Evolutionary conservation across 2,329 filamentous ascomycete genomes (phyloP), one percentile per base, ranked within the genome.

Genomic region (Fusarium vanettenii): DNA sequence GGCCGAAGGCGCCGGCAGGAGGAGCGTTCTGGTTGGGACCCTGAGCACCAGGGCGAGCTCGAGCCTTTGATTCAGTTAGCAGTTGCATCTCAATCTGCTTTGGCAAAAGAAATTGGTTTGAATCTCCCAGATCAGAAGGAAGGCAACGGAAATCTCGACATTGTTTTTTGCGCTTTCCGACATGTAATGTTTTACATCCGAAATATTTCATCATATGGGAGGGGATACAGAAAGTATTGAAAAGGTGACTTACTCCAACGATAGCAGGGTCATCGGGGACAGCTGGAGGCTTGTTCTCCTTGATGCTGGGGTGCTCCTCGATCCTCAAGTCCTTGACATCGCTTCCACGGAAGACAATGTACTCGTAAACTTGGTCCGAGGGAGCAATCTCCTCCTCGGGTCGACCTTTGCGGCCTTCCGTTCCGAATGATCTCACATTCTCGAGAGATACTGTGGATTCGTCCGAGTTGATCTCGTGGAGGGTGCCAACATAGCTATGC

Each of bases 61-160:
- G 83, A 86, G 75, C 85, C 87, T 84, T 75, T 80, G 35, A 57
- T 13, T 39, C 60, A 60, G 77, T 83, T 72, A 81, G 79, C 70
- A 68, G 50, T 56, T 55, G 68, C 60, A 56, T 81, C 77, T 86
- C 72, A 59, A 60, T 43, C 35, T 55, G 74, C 72, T 72, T 72
- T 25, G 64, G 61, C n/a, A 63, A 68, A 62, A 66, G 60, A 37
- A 43, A 29, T 20, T 52, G 66, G 45, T 64, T 56, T 18, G 57
- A 63, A 70, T 71, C 69, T 78, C 74, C 73, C 55, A 73, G 81
- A 92, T 98, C 95, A 98, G 95, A 98, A 98, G 95, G 95, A 98
- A 98, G 95, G 95, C 95, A 98, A 98, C 95, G 95, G 95, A 98
- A 92, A 93, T 92, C 91, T 98, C 95, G 92, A 97, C 95, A 98